These are phyloP conservation scores for Mycena alexandri DNA, from an alignment of 768 basidiomycete genomes.

Conservation along the genomic window DNA sequence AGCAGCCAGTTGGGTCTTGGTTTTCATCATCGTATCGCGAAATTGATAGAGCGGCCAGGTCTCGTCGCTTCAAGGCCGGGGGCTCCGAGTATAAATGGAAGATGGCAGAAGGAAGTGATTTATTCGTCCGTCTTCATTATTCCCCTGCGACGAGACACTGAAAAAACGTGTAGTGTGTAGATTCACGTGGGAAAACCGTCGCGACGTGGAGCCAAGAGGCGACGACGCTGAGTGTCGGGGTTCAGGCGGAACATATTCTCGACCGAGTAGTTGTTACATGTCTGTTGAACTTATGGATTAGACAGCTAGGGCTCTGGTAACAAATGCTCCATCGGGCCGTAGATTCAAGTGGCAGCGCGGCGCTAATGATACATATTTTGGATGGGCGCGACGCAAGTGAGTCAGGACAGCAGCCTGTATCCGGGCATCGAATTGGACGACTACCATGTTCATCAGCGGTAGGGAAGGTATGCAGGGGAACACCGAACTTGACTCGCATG, in stretches of 20 bases:
- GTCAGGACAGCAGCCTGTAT: slow-evolving; percentile 48
- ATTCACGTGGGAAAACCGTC: slow-evolving; percentile 60
- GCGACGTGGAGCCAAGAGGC: slow-evolving; percentile 60
- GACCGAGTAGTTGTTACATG: slow-evolving; percentile 68
- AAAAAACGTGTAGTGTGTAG: slow-evolving; percentile 57
- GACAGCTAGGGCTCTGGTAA: slow-evolving; percentile 58
- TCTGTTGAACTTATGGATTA: slow-evolving; percentile 66
- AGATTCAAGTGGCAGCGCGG: slow-evolving; percentile 22
- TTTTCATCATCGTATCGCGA: neutral
- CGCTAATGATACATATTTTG: slow-evolving; percentile 30
- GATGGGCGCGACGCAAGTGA: slow-evolving; percentile 36
- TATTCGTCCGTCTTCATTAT: slow-evolving; percentile 55
- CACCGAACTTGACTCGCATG: slow-evolving; percentile 13
- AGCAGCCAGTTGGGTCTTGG: slow-evolving; percentile 58
- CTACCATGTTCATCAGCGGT: slow-evolving; percentile 48
- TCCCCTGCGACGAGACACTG: slow-evolving; percentile 1
- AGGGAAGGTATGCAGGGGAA: neutral
- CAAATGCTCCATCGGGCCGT: slow-evolving; percentile 25
- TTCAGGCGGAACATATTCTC: slow-evolving; percentile 54
- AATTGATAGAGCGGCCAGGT: slow-evolving; percentile 48
- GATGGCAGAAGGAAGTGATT: slow-evolving; percentile 54
- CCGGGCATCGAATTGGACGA: slow-evolving; percentile 90
- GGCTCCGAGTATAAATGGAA: slow-evolving; percentile 72
- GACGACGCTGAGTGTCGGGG: slow-evolving; percentile 54
- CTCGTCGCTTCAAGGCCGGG: slow-evolving; percentile 65